Conservation (phyloP, 805 yeast genomes). For the Danielia oregonensis region DNA sequence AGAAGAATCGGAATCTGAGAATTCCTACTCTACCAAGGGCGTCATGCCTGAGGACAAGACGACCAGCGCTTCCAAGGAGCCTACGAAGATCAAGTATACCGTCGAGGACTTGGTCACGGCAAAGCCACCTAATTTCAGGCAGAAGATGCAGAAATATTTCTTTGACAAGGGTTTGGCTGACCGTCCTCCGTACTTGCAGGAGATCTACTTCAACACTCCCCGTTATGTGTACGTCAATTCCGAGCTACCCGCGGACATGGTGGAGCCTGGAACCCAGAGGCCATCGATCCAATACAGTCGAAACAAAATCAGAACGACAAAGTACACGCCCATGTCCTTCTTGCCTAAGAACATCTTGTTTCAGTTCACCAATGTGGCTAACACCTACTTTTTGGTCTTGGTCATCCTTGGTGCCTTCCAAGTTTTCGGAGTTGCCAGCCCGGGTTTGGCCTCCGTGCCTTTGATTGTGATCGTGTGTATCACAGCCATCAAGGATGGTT, state of each 20-base stretch:
- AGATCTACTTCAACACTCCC: slow-evolving; percentile 36
- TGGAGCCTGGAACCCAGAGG: slow-evolving; percentile 50
- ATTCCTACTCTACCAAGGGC: slow-evolving; percentile 1
- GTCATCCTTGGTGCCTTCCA: slow-evolving; percentile 76
- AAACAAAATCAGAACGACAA: slow-evolving; percentile 92
- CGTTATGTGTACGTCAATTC: slow-evolving; percentile 48
- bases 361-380: slow-evolving; percentile 81
- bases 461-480: slow-evolving; percentile 70
- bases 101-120: slow-evolving; percentile 11
- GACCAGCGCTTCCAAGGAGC: background rate
- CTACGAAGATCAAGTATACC: slow-evolving; percentile 4
- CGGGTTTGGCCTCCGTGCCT: slow-evolving; percentile 73
- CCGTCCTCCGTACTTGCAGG: slow-evolving; percentile 33
- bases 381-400: slow-evolving; percentile 76
- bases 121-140: slow-evolving; percentile 9
- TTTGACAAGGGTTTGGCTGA: slow-evolving; percentile 18
- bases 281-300: slow-evolving; percentile 67
- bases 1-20: slow-evolving; percentile 2
- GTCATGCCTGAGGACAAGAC: background rate
- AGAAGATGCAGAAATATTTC: slow-evolving; percentile 13
- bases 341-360: slow-evolving; percentile 76
- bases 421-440: slow-evolving; percentile 78
- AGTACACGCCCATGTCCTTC: slow-evolving; percentile 87
- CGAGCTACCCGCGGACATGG: slow-evolving; percentile 43
- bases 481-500: slow-evolving; percentile 75